A percentile compares a stretch with the other conserved stretches of the same genome.
phyloP scores from a whole-genome alignment of 208 protist species.

The Hexamita inflata region DNA sequence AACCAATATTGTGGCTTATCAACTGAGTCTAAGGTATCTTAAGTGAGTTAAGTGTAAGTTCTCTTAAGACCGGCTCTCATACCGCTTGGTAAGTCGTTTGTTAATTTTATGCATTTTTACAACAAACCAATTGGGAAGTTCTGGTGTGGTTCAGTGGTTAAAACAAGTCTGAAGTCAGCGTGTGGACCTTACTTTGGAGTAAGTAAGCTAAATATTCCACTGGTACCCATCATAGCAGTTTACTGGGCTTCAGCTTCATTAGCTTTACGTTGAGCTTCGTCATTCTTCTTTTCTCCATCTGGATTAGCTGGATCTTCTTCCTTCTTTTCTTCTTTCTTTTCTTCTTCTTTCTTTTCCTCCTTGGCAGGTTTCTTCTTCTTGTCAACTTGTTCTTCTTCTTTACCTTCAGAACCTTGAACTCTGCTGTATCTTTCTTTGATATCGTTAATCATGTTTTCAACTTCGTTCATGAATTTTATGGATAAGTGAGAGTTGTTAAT shows the following conservation, averaged over 20 bases:
- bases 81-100: slow-evolving; percentile 84
- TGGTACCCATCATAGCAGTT: too few species aligned
- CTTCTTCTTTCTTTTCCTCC: not conserved
- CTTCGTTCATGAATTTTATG: slow-evolving; percentile 52
- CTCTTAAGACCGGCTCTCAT: slow-evolving; percentile 80
- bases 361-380: not conserved
- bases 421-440: slow-evolving; percentile 1
- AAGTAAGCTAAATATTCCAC: slow-evolving; percentile 41
- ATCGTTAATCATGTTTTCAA: slow-evolving; percentile 36
- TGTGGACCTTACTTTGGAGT: slow-evolving; percentile 17
- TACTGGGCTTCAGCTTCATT: not conserved
- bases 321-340: not conserved
- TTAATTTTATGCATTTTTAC: slow-evolving; percentile 88
- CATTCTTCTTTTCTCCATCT: too few species aligned
- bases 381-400: not conserved
- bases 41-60: slow-evolving; percentile 77
- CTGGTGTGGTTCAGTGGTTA: slow-evolving; percentile 56
- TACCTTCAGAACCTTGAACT: slow-evolving; percentile 1
- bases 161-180: slow-evolving; percentile 57
- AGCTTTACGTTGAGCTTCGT: too few species aligned
- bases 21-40: slow-evolving; percentile 82
- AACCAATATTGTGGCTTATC: slow-evolving; percentile 72
- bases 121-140: slow-evolving; percentile 62
- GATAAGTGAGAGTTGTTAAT: slow-evolving; percentile 65
- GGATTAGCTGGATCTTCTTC: too few species aligned